Percentiles rank a stretch among this genome's conserved stretches.
phyloP scores from a whole-genome alignment of 148 eudicot genomes.

The Rhododendron griersonianum region DNA sequence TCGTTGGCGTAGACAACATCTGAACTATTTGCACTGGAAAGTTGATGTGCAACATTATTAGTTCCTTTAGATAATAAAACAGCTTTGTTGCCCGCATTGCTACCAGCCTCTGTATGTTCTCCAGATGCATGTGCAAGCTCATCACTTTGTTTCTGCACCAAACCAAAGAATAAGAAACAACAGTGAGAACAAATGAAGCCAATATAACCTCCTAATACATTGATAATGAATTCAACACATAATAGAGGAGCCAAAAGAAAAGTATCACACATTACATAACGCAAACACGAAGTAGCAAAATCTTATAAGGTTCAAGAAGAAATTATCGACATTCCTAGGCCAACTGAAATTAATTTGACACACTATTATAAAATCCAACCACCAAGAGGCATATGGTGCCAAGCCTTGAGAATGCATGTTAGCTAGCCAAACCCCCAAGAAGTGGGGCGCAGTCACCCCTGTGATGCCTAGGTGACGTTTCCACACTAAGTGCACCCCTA shows the following conservation, averaged over 20 bases:
- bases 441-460: neutral
- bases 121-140: constrained; percentile 60
- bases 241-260: neutral
- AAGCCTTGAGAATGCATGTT: neutral
- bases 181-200: neutral
- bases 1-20: constrained; percentile 37
- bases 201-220: neutral
- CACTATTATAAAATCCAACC: neutral
- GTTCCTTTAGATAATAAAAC: constrained; percentile 40
- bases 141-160: constrained; percentile 57
- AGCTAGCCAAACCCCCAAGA: neutral
- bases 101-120: constrained; percentile 48
- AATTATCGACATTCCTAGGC: neutral
- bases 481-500: neutral
- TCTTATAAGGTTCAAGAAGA: neutral
- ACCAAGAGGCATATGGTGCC: neutral
- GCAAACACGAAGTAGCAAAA: neutral
- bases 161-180: constrained; percentile 12
- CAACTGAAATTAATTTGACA: neutral
- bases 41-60: constrained; percentile 25
- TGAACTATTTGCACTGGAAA: constrained; percentile 32
- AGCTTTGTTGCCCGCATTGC: constrained; percentile 39
- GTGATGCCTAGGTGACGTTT: neutral
- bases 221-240: neutral
- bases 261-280: neutral